Conservation (phyloP, 2,329 filamentous ascomycete genomes). For the Ascochyta rabiei region DNA sequence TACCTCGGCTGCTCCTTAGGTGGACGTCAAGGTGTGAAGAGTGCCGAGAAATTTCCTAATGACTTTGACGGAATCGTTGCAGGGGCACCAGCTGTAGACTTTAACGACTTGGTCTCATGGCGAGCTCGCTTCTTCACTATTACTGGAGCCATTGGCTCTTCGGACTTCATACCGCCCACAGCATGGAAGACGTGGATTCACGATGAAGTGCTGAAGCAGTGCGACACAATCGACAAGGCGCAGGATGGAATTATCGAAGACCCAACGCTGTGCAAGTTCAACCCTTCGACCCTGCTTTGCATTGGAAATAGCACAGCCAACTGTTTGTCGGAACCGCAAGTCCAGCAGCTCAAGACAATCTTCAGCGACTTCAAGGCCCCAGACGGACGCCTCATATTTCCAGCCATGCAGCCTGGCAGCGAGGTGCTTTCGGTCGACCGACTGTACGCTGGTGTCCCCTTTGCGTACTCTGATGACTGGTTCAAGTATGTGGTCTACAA, state of each 20-base stretch:
- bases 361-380: slow-evolving; percentile 51
- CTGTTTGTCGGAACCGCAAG: slow-evolving; percentile 53
- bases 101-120: slow-evolving; percentile 39
- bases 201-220: slow-evolving; percentile 55
- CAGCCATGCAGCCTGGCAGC: slow-evolving; percentile 55
- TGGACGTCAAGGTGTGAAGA: slow-evolving; percentile 41
- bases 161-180: slow-evolving; percentile 27
- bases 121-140: slow-evolving; percentile 40
- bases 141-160: slow-evolving; percentile 26
- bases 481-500: slow-evolving; percentile 53
- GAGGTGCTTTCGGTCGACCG: slow-evolving; percentile 48
- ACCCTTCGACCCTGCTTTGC: slow-evolving; percentile 48
- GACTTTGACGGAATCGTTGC: slow-evolving; percentile 47
- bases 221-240: slow-evolving; percentile 56
- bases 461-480: slow-evolving; percentile 50
- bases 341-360: slow-evolving; percentile 51
- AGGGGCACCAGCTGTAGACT: slow-evolving; percentile 39
- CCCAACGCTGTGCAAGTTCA: slow-evolving; percentile 46
- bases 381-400: slow-evolving; percentile 54
- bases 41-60: slow-evolving; percentile 35
- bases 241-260: slow-evolving; percentile 57
- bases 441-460: slow-evolving; percentile 48
- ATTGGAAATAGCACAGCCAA: slow-evolving; percentile 25
- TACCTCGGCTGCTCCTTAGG: slow-evolving; percentile 45
- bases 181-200: slow-evolving; percentile 47